Evolutionary conservation across 164 flowering plant species (phyloP).

Genomic region (Magnolia changhungtana): DNA sequence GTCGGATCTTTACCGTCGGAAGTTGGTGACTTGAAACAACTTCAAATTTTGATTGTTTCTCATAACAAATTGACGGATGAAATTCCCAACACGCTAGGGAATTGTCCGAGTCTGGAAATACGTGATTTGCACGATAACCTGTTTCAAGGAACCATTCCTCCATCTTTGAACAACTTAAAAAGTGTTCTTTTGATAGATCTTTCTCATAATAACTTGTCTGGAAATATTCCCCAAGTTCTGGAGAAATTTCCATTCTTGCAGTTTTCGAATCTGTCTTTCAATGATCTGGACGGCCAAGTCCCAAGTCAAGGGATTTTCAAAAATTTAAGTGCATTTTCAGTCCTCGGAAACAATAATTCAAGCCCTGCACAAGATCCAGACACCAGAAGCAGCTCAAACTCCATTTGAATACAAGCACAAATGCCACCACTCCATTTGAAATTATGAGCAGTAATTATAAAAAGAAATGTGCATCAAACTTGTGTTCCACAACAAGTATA

Average conservation of each 20-base stretch:
- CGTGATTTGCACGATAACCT: constrained; percentile 18
- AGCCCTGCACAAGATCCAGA: no score
- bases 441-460: no score
- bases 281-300: constrained; percentile 26
- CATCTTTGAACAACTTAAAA: constrained; percentile 9
- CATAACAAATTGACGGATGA: constrained; percentile 25
- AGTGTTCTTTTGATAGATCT: constrained; percentile 23
- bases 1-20: constrained; percentile 24
- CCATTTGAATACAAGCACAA: no score
- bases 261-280: constrained; percentile 24
- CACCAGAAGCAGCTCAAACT: no score
- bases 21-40: constrained; percentile 23
- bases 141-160: constrained; percentile 31
- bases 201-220: constrained; percentile 29
- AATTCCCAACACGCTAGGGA: constrained; percentile 21
- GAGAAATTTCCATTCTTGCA: constrained; percentile 2
- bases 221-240: constrained; percentile 27
- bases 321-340: constrained; percentile 13
- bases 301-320: constrained; percentile 23
- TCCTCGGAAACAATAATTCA: constrained; percentile 7
- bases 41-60: constrained; percentile 16
- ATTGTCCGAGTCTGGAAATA: constrained; percentile 18
- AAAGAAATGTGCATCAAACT: no score
- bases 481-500: no score
- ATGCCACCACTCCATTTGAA: no score